Conservation (phyloP, 768 basidiomycete species). For the Collybia mongolica region DNA sequence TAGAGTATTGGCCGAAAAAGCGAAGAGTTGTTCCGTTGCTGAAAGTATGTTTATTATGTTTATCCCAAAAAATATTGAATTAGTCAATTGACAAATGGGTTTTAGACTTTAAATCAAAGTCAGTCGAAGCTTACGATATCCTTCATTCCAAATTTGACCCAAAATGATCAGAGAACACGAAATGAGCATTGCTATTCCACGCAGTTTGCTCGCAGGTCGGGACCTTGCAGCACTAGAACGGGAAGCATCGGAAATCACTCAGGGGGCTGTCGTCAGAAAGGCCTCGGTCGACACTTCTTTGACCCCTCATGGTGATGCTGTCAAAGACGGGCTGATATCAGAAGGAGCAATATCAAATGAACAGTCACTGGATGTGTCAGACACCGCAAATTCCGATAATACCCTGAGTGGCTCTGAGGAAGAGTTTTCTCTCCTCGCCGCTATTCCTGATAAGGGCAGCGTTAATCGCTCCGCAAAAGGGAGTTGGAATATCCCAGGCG, state of each 20-base stretch:
- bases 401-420: not conserved
- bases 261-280: not conserved
- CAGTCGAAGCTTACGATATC: slow-evolving; percentile 17
- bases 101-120: slow-evolving; percentile 17
- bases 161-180: slow-evolving; percentile 10
- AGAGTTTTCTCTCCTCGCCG: too few relatives aligned
- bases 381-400: slow-evolving; percentile 2
- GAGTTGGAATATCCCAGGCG: too few relatives aligned
- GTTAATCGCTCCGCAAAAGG: too few relatives aligned
- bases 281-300: too few relatives aligned
- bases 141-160: not conserved
- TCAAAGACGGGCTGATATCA: too few relatives aligned
- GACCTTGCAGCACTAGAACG: slow-evolving; percentile 24
- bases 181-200: slow-evolving; percentile 21
- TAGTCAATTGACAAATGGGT: not conserved
- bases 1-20: slow-evolving; percentile 25
- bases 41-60: slow-evolving; percentile 26
- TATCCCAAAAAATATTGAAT: not conserved
- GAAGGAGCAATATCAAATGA: too few relatives aligned
- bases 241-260: slow-evolving; percentile 13
- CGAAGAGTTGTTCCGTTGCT: slow-evolving; percentile 30
- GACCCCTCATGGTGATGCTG: too few relatives aligned
- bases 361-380: too few relatives aligned
- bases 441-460: too few relatives aligned
- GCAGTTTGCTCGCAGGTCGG: slow-evolving; percentile 25